Evolutionary conservation across 225 moss, liverwort and hornwort species (phyloP), one percentile per base, ranked within the genome.

Genomic region (Anthoceros angustus): DNA sequence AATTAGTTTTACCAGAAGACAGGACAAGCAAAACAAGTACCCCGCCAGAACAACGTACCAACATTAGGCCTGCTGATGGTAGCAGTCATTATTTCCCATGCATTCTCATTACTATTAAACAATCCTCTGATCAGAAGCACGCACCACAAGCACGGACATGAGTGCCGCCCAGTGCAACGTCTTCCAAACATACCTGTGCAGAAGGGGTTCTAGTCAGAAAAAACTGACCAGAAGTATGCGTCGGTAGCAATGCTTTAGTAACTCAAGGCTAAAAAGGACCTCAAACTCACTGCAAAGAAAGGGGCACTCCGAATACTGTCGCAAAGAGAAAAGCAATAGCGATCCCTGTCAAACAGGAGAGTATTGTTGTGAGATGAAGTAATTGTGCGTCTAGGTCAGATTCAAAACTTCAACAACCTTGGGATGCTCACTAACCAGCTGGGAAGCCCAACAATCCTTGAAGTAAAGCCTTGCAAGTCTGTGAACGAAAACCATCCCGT

Each of bases 231-330:
- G 20, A 3, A 9, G 14, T 41, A 62, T 25, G 32, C 8, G 8
- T 6, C 16, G 23, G 45, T 42, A 10, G 23, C 2, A 3, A 23
- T 39, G 18, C 14, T 40, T 4, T 25, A 10, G 12, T 7, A 40
- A 63, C 20, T 32, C 23, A 42, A 68, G 39, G 40, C 64, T 39
- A 39, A 68, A 45, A 49, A 50, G n/a, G 41, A 64, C 25, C 38
- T 10, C 55, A 39, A 26, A 43, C 93, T 83, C 74, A 93, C 93
- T 79, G 70, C 9, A 77, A 23, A 50, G 82, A 79, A 63, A 85
- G 71, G 42, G 94, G 88, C 61, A 90, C 94, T 70, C 94, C 94
- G 74, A 95, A 86, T 41, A 90, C 86, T 72, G 85, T 55, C 26
- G 86, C 86, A 45, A 90, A 25, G 67, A 95, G 79, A 62, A 71